Evolutionary conservation across 805 yeast species (phyloP), one percentile per base, ranked within the genome.

Genomic region (Candida maesae): DNA sequence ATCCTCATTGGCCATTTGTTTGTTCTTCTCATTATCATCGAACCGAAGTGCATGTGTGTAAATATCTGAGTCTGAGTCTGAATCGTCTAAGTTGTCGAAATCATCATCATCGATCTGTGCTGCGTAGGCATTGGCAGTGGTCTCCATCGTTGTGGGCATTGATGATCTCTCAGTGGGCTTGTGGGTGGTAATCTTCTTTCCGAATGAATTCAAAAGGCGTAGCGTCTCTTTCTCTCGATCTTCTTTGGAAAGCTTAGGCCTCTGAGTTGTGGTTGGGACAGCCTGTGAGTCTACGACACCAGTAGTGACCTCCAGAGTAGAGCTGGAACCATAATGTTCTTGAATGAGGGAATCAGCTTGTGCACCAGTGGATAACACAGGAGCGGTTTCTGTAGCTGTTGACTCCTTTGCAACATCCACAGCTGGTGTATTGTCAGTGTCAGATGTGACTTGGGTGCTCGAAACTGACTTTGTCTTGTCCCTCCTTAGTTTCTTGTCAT

Each of bases 201-300:
- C 48, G 46, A 66, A 66, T 19, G 46, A 45, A 6, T 49, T 45
- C 18, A 66, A 48, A 39, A 55, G 38, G 3, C 40, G 48, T 13
- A 58, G 38, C 0, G 69, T 64, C 21, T 56, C 54, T 12, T 67
- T 36, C 68, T 46, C 12, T 16, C 27, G 15, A 31, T 35, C 16
- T 39, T 44, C 15, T 29, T 16, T 4, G 14, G 24, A 9, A 29
- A 34, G 14, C 29, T 18, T 16, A n/a, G n/a, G n/a, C n/a, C n/a
- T n/a, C n/a, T n/a, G n/a, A n/a, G n/a, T n/a, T n/a, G n/a, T n/a
- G n/a, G n/a, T n/a, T n/a, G n/a, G n/a, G n/a, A n/a, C n/a, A n/a
- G n/a, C n/a, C n/a, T n/a, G n/a, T n/a, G n/a, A n/a, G n/a, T n/a
- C n/a, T n/a, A n/a, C n/a, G n/a, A n/a, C n/a, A n/a, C n/a, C n/a